Conservation (phyloP, 306 rosid species). For the Fagus crenata region DNA sequence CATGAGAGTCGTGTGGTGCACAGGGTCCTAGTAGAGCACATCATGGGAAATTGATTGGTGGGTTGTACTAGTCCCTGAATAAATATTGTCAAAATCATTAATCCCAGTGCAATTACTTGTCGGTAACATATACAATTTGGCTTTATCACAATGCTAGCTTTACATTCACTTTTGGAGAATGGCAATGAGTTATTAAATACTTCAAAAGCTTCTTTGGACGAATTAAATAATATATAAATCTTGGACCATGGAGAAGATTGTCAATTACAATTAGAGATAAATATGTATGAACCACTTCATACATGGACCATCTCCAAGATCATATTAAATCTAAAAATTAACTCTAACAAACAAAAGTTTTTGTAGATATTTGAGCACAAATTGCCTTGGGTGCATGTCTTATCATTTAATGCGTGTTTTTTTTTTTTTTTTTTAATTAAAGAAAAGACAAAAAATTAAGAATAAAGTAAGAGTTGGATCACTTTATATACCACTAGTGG, state of each 20-base stretch:
- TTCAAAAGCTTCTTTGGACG: background rate
- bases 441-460: no score
- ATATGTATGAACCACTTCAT: no score
- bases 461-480: no score
- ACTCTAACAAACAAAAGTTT: no score
- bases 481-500: no score
- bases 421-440: no score
- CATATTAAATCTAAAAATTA: no score
- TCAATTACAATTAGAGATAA: background rate
- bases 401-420: no score
- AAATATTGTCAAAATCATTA: conserved; percentile 17
- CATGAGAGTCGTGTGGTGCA: no score
- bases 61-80: background rate
- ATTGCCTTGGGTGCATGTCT: no score
- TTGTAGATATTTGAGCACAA: no score
- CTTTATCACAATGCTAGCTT: background rate
- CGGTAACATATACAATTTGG: background rate
- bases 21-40: conserved; percentile 8
- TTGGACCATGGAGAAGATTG: background rate
- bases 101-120: conserved; percentile 7
- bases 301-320: no score
- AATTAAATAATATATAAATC: background rate
- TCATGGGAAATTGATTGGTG: conserved; percentile 29
- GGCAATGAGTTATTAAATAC: background rate
- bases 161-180: background rate